phyloP scores from a whole-genome alignment of 2,329 filamentous ascomycete species.

The Phaeoacremonium minimum region DNA sequence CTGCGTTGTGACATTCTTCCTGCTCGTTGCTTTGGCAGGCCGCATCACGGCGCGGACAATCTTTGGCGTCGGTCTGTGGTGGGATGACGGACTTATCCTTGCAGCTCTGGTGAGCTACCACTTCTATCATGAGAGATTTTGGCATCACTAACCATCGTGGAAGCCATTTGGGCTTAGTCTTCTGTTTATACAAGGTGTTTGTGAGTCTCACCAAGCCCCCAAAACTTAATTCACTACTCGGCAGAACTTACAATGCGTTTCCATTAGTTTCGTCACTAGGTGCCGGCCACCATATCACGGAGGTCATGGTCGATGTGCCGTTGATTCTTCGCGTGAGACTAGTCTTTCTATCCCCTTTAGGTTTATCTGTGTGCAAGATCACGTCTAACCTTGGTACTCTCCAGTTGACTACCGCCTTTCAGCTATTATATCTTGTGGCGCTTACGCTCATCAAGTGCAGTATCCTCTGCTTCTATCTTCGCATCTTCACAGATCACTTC shows the following conservation, averaged over 20 bases:
- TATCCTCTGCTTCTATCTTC: slow-evolving; percentile 35
- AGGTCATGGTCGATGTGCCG: neutral
- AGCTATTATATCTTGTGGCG: too few species aligned
- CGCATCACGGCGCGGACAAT: slow-evolving; percentile 19
- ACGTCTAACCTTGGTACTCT: too few species aligned
- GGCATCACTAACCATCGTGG: neutral
- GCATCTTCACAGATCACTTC: slow-evolving; percentile 30
- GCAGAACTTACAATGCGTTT: too few species aligned
- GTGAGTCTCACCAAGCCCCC: too few species aligned
- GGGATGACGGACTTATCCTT: slow-evolving; percentile 32
- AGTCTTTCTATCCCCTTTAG: too few species aligned
- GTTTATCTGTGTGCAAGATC: too few species aligned
- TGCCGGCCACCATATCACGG: neutral
- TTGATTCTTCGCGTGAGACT: slow-evolving; percentile 3
- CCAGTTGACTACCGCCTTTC: too few species aligned
- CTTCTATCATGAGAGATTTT: neutral
- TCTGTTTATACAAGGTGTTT: too few species aligned
- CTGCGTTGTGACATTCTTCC: slow-evolving; percentile 14
- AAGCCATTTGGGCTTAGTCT: too few species aligned
- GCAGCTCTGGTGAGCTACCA: slow-evolving; percentile 16
- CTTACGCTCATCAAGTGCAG: slow-evolving; percentile 35
- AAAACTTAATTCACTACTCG: too few species aligned
- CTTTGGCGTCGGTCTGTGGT: slow-evolving; percentile 21
- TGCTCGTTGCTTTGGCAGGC: slow-evolving; percentile 16
- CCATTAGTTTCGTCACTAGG: too few species aligned